Percentiles rank a stretch among this genome's conserved stretches.
Evolutionary conservation across 1,284 basidiomycete genomes (phyloP).

Genomic region (Malassezia vespertilionis): DNA sequence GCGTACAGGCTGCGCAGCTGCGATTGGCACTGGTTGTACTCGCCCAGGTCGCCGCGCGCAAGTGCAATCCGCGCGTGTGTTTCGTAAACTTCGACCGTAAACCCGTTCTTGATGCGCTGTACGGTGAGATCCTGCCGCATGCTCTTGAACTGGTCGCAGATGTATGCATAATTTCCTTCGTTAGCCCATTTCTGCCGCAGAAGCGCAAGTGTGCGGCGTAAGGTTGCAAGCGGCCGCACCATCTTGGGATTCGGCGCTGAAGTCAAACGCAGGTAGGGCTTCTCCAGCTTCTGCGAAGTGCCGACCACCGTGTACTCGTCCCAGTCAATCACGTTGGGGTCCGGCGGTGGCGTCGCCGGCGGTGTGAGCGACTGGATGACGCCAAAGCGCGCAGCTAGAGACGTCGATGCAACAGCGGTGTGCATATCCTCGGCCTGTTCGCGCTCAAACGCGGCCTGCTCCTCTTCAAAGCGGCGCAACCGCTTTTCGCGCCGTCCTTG

Average conservation of each 20-base stretch:
- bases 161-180: constrained; percentile 76
- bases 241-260: constrained; percentile 88
- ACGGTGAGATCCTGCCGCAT: constrained; percentile 94
- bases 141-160: constrained; percentile 96
- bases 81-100: constrained; percentile 94
- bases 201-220: constrained; percentile 73
- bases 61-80: constrained; percentile 94
- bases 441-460: constrained; percentile 30
- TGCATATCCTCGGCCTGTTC: constrained; percentile 25
- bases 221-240: constrained; percentile 75
- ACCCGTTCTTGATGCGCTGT: constrained; percentile 98
- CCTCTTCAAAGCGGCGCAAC: constrained; percentile 40
- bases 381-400: constrained; percentile 26
- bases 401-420: constrained; percentile 27
- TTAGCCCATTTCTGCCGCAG: constrained; percentile 80
- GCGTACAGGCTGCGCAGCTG: constrained; percentile 83
- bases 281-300: constrained; percentile 75
- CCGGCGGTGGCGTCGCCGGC: constrained; percentile 14
- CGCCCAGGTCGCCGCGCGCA: constrained; percentile 91
- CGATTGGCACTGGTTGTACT: constrained; percentile 96
- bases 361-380: constrained; percentile 7
- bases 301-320: constrained; percentile 90
- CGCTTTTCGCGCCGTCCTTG: constrained; percentile 36
- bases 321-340: constrained; percentile 75
- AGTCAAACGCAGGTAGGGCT: constrained; percentile 88